These are phyloP conservation scores for Aspergillus glaucus DNA, from an alignment of 2,329 filamentous ascomycete species.

Conservation along the genomic window DNA sequence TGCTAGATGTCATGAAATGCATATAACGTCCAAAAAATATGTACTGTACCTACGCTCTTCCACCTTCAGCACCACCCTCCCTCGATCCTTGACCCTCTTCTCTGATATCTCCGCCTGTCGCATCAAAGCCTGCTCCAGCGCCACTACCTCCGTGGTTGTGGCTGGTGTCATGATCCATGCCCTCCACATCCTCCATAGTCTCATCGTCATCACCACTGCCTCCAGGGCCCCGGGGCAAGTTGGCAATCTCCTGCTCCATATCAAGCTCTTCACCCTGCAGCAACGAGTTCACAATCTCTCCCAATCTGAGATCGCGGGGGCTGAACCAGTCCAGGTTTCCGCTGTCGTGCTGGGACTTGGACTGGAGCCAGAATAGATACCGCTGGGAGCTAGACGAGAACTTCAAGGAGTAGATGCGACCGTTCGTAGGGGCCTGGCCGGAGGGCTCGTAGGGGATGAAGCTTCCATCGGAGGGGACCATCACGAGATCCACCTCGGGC, in stretches of 20 bases:
- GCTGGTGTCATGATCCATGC: conserved; percentile 51
- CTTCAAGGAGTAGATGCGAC: conserved; percentile 87
- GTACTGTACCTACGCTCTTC: conserved; percentile 97
- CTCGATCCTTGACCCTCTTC: conserved; percentile 82
- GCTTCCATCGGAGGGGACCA: conserved; percentile 82
- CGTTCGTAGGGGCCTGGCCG: conserved; percentile 62
- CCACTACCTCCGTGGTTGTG: conserved; percentile 56
- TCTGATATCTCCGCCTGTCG: conserved; percentile 84
- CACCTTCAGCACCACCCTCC: conserved; percentile 92
- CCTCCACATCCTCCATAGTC: conserved; percentile 72
- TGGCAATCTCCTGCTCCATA: conserved; percentile 64
- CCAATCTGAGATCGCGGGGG: conserved; percentile 76
- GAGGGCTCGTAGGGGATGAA: conserved; percentile 73
- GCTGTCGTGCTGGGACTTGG: conserved; percentile 68
- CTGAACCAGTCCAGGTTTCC: conserved; percentile 74
- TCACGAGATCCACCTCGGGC: conserved; percentile 82
- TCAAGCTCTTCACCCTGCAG: conserved; percentile 86
- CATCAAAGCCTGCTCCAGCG: conserved; percentile 77
- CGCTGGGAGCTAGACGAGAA: conserved; percentile 88
- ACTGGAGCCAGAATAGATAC: conserved; percentile 95
- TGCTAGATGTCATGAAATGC: background rate
- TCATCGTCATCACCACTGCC: conserved; percentile 59
- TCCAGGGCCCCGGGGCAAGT: conserved; percentile 48
- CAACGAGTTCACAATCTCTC: conserved; percentile 75
- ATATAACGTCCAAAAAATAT: conserved; percentile 32